These are phyloP conservation scores for Starmerella khaoyaiensis DNA, from an alignment of 805 yeast species.

Conservation along the genomic window DNA sequence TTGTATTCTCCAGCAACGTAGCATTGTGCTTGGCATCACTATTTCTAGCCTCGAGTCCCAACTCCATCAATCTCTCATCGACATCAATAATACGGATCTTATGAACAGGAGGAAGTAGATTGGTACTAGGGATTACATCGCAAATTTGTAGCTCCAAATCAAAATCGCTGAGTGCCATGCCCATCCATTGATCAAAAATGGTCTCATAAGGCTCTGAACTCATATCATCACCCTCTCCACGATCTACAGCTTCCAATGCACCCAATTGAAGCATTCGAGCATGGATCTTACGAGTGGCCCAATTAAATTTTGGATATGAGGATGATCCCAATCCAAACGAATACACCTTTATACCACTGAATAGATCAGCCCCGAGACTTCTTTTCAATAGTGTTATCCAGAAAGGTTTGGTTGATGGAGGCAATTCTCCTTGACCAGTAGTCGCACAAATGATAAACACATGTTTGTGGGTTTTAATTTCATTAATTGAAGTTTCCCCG, in stretches of 20 bases:
- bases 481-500: conserved; percentile 25
- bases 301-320: conserved; percentile 75
- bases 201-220: conserved; percentile 60
- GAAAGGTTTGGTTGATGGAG: conserved; percentile 57
- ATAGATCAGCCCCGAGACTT: conserved; percentile 47
- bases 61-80: background rate
- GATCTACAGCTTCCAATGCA: conserved; percentile 50
- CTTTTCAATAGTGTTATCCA: conserved; percentile 58
- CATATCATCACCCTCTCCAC: conserved; percentile 86
- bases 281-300: conserved; percentile 76
- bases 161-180: conserved; percentile 16
- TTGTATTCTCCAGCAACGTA: conserved; percentile 35
- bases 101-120: conserved; percentile 16
- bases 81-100: background rate
- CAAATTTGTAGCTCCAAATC: conserved; percentile 12
- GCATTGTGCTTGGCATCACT: conserved; percentile 29
- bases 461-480: conserved; percentile 35
- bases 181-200: conserved; percentile 63
- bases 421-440: conserved; percentile 91
- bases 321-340: conserved; percentile 91
- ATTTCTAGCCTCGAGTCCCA: background rate
- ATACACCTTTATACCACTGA: conserved; percentile 50
- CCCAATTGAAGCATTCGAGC: conserved; percentile 70
- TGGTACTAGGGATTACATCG: background rate
- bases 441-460: conserved; percentile 65